phyloP scores from a whole-genome alignment of 306 rosid genomes.

The Begonia masoniana region DNA sequence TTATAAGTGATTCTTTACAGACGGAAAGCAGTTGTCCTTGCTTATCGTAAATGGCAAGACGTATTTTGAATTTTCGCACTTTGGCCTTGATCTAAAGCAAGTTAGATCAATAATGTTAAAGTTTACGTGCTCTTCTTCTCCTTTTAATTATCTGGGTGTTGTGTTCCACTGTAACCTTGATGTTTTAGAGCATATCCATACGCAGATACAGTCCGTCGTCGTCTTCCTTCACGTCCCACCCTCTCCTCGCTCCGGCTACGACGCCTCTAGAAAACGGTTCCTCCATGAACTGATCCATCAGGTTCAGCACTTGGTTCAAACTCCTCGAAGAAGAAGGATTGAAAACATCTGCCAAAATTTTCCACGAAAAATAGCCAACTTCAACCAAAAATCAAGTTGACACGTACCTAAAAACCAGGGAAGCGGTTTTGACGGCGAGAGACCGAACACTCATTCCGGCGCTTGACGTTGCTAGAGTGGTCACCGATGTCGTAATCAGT shows the following conservation, averaged over 20 bases:
- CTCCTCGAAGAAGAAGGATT: slow-evolving; percentile 63
- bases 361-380: background rate
- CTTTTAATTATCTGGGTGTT: slow-evolving; percentile 48
- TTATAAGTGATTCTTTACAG: too few species aligned
- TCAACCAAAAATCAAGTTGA: background rate
- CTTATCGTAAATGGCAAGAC: too few species aligned
- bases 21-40: too few species aligned
- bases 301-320: slow-evolving; percentile 62
- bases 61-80: too few species aligned
- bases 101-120: too few species aligned
- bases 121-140: too few species aligned
- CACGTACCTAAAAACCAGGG: slow-evolving; percentile 21
- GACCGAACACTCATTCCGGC: slow-evolving; percentile 8
- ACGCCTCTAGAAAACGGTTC: slow-evolving; percentile 38
- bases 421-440: slow-evolving; percentile 19
- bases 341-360: slow-evolving; percentile 33
- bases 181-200: slow-evolving; percentile 74
- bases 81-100: too few species aligned
- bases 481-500: slow-evolving; percentile 9
- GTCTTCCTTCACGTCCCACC: slow-evolving; percentile 58
- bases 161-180: slow-evolving; percentile 56
- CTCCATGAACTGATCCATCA: slow-evolving; percentile 65
- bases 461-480: slow-evolving; percentile 11
- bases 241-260: slow-evolving; percentile 45
- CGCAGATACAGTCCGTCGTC: slow-evolving; percentile 34